phyloP scores from a whole-genome alignment of 257 asterid genomes.

The Solanum piurae region DNA sequence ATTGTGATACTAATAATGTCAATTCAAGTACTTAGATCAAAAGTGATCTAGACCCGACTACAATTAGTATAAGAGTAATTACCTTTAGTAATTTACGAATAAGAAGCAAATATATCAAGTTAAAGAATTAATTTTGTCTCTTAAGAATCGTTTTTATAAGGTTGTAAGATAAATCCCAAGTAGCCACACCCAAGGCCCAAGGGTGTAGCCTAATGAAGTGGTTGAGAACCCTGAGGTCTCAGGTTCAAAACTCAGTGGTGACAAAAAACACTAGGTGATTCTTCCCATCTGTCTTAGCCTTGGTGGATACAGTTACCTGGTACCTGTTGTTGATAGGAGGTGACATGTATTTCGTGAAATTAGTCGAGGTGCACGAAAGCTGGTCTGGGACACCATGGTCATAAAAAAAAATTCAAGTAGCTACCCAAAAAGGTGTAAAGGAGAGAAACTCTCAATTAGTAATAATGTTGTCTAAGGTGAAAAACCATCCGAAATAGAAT shows the following conservation, averaged over 20 bases:
- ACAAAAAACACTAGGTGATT: neutral
- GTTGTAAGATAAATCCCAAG: neutral
- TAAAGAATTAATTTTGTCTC: neutral
- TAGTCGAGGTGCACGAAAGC: neutral
- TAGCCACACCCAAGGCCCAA: neutral
- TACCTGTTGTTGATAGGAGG: neutral
- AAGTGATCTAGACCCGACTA: neutral
- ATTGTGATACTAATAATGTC: too few species aligned
- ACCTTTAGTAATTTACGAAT: neutral
- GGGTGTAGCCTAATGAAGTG: neutral
- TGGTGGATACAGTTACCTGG: neutral
- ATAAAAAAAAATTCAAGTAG: neutral
- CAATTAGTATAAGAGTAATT: neutral
- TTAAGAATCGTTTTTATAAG: neutral
- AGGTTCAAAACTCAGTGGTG: neutral
- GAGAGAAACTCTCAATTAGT: neutral
- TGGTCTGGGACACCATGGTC: neutral
- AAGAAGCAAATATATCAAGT: neutral
- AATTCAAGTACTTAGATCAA: neutral
- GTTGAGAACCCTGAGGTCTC: neutral
- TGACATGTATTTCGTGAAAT: neutral
- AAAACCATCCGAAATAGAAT: neutral
- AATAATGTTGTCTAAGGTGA: neutral
- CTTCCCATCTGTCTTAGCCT: neutral
- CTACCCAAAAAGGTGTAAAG: neutral